Conservation (phyloP, 768 basidiomycete species). For the Termitomyces sp. region DNA sequence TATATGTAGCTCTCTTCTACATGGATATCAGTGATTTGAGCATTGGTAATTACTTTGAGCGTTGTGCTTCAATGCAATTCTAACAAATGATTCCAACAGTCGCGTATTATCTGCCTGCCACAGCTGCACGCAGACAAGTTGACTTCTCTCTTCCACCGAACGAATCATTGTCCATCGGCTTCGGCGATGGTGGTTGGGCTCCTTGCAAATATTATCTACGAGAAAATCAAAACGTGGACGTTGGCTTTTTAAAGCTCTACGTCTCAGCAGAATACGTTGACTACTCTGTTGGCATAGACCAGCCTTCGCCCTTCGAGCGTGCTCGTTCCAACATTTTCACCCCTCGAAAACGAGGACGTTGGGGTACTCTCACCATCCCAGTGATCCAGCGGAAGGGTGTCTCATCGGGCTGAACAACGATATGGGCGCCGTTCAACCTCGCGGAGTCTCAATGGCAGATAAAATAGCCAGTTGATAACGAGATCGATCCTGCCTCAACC, state of each 20-base stretch:
- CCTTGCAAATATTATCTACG: background rate
- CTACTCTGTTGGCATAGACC: background rate
- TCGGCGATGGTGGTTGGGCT: background rate
- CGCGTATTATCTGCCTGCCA: background rate
- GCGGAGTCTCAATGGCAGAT: no score
- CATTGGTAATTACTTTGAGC: background rate
- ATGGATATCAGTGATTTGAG: slow-evolving; percentile 1
- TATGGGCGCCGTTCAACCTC: no score
- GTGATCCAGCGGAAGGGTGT: background rate
- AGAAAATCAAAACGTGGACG: background rate
- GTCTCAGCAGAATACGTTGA: background rate
- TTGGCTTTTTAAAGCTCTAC: slow-evolving; percentile 4
- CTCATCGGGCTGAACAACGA: background rate
- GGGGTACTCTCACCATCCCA: slow-evolving; percentile 1
- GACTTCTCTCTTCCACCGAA: background rate
- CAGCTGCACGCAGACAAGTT: background rate
- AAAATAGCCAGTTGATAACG: no score
- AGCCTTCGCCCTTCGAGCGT: background rate
- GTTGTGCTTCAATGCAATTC: background rate
- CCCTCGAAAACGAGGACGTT: background rate
- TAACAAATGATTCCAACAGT: background rate
- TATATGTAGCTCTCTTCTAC: slow-evolving; percentile 6
- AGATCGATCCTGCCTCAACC: no score
- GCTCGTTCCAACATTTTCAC: background rate
- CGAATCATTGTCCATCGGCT: background rate